phyloP scores from a whole-genome alignment of 176 grass and related monocot species.

The Avena atlantica region DNA sequence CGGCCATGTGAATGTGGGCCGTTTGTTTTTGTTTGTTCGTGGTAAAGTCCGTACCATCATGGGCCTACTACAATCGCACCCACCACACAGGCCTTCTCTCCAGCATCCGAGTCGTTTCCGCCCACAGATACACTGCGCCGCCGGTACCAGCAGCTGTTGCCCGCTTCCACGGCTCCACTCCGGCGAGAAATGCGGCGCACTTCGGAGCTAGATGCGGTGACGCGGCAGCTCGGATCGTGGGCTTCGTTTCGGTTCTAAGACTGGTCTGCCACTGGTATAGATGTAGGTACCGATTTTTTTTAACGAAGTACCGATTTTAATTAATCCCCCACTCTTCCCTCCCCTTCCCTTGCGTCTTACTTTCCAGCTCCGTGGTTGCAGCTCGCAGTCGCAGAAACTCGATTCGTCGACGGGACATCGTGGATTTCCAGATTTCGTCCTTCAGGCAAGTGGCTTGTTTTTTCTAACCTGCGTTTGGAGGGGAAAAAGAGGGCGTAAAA shows the following conservation, averaged over 20 bases:
- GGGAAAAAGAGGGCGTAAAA: background rate
- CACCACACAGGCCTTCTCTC: background rate
- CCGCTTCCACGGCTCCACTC: background rate
- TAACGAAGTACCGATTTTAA: background rate
- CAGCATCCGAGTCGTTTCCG: background rate
- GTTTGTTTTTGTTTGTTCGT: too few relatives aligned
- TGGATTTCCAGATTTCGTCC: background rate
- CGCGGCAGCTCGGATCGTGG: background rate
- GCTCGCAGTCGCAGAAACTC: background rate
- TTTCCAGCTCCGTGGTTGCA: background rate
- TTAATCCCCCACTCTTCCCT: background rate
- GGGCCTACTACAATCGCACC: background rate
- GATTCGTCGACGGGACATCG: background rate
- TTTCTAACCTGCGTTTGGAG: background rate
- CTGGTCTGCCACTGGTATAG: background rate
- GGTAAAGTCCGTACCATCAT: too few relatives aligned
- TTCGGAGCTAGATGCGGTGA: background rate
- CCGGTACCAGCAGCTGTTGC: background rate
- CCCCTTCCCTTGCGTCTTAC: background rate
- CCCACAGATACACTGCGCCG: slow-evolving; percentile 14
- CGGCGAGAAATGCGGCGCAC: slow-evolving; percentile 23
- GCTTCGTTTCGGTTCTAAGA: background rate
- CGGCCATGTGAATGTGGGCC: too few relatives aligned
- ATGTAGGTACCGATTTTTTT: background rate
- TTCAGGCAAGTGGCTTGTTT: background rate